These are phyloP conservation scores for Multifurca ochricompacta DNA, from an alignment of 768 basidiomycete species.

Conservation along the genomic window DNA sequence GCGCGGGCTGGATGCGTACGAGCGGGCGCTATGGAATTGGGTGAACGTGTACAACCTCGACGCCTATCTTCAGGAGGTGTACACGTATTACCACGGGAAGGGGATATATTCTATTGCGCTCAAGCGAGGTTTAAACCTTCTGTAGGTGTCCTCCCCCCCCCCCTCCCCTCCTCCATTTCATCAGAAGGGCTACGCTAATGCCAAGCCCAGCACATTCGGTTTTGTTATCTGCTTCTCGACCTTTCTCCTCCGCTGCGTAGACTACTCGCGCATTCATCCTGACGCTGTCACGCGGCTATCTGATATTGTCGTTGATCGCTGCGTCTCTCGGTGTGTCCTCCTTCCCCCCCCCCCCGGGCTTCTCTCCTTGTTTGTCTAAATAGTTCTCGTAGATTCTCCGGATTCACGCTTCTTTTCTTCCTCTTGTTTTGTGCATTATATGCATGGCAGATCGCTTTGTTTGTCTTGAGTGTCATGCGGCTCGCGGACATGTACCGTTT, in stretches of 20 bases:
- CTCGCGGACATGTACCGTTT: constrained; percentile 93
- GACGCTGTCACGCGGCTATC: constrained; percentile 62
- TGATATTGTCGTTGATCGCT: constrained; percentile 75
- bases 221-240: constrained; percentile 99
- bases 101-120: constrained; percentile 95
- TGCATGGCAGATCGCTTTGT: constrained; percentile 78
- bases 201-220: constrained; percentile 71
- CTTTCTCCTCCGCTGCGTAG: constrained; percentile 90
- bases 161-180: no score
- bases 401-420: constrained; percentile 75
- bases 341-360: background rate
- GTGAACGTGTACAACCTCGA: constrained; percentile 98
- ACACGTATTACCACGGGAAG: constrained; percentile 94
- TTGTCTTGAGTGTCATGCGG: constrained; percentile 64
- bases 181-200: constrained; percentile 25
- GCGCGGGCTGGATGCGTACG: constrained; percentile 73
- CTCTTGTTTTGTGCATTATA: constrained; percentile 80
- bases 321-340: constrained; percentile 72
- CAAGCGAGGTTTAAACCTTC: constrained; percentile 81
- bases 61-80: constrained; percentile 90
- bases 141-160: constrained; percentile 56
- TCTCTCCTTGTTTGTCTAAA: background rate
- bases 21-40: constrained; percentile 97
- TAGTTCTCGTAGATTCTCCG: constrained; percentile 55
- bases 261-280: constrained; percentile 73